phyloP scores from a whole-genome alignment of 257 asterid genomes.

The Solanum boliviense region DNA sequence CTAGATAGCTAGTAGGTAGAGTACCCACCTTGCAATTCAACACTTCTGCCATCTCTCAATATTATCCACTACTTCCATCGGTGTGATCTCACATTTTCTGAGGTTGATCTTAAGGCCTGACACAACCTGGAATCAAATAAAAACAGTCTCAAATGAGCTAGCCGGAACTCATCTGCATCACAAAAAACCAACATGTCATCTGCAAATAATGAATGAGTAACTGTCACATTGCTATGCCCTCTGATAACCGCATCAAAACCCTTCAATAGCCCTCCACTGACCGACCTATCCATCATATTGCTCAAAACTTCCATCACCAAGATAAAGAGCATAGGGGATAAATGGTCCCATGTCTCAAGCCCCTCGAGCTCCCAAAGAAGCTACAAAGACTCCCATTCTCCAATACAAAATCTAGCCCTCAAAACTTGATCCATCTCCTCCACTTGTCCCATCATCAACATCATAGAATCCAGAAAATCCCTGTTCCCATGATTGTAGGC shows the following conservation, averaged over 20 bases:
- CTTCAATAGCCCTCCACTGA: neutral
- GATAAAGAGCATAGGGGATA: neutral
- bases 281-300: neutral
- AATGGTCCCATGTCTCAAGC: neutral
- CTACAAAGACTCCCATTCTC: neutral
- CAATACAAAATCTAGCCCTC: neutral
- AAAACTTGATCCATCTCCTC: neutral
- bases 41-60: neutral
- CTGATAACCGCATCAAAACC: neutral
- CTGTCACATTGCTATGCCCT: neutral
- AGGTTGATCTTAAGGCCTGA: neutral
- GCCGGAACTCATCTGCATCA: neutral
- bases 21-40: neutral
- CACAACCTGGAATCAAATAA: neutral
- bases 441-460: neutral
- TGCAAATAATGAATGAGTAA: neutral
- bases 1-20: neutral
- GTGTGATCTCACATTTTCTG: neutral
- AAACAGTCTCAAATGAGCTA: neutral
- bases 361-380: neutral
- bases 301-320: neutral
- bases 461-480: neutral
- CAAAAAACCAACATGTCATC: neutral
- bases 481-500: neutral
- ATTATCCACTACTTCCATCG: neutral